Conservation (phyloP, 202 grass and related monocot species). For the Zizania palustris region DNA sequence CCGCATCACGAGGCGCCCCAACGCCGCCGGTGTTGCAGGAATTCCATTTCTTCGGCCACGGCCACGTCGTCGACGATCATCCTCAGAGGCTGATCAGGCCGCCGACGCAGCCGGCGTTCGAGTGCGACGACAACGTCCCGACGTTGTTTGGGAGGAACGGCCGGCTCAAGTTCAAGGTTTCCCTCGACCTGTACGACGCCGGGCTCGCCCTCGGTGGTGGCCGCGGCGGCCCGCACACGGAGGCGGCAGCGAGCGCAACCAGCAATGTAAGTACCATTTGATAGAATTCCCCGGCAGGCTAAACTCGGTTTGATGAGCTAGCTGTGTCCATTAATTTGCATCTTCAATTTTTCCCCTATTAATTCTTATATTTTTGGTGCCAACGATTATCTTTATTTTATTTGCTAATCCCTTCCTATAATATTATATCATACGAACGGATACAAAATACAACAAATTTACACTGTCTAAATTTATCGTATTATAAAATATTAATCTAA, state of each 20-base stretch:
- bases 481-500: no score
- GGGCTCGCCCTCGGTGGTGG: slow-evolving; percentile 13
- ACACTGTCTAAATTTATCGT: no score
- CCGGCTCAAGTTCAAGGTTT: slow-evolving; percentile 53
- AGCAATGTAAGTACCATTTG: slow-evolving; percentile 68
- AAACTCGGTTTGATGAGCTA: neutral
- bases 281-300: neutral
- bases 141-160: slow-evolving; percentile 20
- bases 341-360: neutral
- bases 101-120: neutral
- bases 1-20: slow-evolving; percentile 6
- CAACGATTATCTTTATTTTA: neutral
- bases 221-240: neutral
- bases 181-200: slow-evolving; percentile 32
- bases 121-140: neutral
- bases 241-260: slow-evolving; percentile 42
- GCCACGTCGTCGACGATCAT: neutral
- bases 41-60: slow-evolving; percentile 78
- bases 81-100: neutral
- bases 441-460: no score
- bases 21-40: slow-evolving; percentile 34
- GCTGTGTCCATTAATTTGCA: neutral
- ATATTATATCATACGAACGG: no score
- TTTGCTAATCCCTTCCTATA: no score
- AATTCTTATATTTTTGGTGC: neutral